Evolutionary conservation across 495 filamentous ascomycete genomes (phyloP).

Genomic region (Aspergillus incahuasiensis): DNA sequence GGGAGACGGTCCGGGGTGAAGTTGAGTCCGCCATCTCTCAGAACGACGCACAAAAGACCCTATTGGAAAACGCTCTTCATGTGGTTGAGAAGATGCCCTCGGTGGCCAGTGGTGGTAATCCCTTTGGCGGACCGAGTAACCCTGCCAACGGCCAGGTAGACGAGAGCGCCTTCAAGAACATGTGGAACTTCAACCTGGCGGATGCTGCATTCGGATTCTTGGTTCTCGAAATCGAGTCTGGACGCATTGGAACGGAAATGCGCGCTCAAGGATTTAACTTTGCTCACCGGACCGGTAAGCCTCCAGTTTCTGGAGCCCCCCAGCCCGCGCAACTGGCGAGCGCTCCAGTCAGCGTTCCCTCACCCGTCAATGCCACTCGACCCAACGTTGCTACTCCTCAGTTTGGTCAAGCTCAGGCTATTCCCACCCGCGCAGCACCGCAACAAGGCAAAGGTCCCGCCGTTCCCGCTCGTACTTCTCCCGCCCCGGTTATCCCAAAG

Average conservation of each 20-base stretch:
- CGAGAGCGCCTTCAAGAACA: slow-evolving; percentile 99
- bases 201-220: slow-evolving; percentile 97
- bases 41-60: slow-evolving; percentile 86
- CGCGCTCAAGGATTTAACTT: slow-evolving; percentile 99
- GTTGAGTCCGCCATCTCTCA: slow-evolving; percentile 89
- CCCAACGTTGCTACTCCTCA: slow-evolving; percentile 30
- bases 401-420: slow-evolving; percentile 38
- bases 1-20: slow-evolving; percentile 96
- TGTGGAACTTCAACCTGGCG: slow-evolving; percentile 99
- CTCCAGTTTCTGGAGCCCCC: slow-evolving; percentile 28
- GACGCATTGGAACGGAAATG: slow-evolving; percentile 97
- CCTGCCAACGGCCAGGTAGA: slow-evolving; percentile 84
- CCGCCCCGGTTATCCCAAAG: slow-evolving; percentile 51
- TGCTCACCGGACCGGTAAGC: slow-evolving; percentile 69
- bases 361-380: slow-evolving; percentile 17
- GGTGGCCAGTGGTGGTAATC: slow-evolving; percentile 90
- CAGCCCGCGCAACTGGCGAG: slow-evolving; percentile 35
- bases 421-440: slow-evolving; percentile 26
- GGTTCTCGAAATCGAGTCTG: slow-evolving; percentile 88
- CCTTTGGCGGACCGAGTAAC: slow-evolving; percentile 83
- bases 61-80: slow-evolving; percentile 82
- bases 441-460: slow-evolving; percentile 37
- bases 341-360: slow-evolving; percentile 32
- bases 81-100: slow-evolving; percentile 96
- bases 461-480: slow-evolving; percentile 40